Evolutionary conservation across 2,329 filamentous ascomycete species (phyloP).

Genomic region (Claviceps monticola): DNA sequence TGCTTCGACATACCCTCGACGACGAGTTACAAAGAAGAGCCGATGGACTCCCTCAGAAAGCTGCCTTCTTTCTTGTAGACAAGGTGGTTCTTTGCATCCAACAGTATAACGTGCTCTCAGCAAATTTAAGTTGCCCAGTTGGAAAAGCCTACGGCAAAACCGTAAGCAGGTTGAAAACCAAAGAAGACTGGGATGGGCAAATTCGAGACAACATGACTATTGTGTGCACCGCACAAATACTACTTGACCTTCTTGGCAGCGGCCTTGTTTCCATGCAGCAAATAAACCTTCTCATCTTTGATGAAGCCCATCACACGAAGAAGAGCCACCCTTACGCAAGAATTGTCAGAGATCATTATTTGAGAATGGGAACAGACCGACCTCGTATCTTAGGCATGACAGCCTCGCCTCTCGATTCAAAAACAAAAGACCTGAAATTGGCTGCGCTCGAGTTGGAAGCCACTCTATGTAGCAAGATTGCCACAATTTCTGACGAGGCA

Average conservation of each 20-base stretch:
- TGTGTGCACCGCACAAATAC: slow-evolving; percentile 82
- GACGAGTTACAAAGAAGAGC: slow-evolving; percentile 60
- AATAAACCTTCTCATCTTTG: slow-evolving; percentile 85
- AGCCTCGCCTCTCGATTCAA: slow-evolving; percentile 81
- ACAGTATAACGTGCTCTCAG: slow-evolving; percentile 67
- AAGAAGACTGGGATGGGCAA: slow-evolving; percentile 36
- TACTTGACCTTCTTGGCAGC: slow-evolving; percentile 63
- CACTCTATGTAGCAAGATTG: slow-evolving; percentile 69
- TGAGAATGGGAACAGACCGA: slow-evolving; percentile 32
- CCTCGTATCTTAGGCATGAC: slow-evolving; percentile 94
- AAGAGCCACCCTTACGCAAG: slow-evolving; percentile 82
- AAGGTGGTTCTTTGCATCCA: slow-evolving; percentile 85
- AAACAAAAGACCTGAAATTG: slow-evolving; percentile 49
- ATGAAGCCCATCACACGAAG: slow-evolving; percentile 93
- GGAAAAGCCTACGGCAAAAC: slow-evolving; percentile 63
- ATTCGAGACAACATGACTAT: slow-evolving; percentile 61
- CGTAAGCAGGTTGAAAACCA: slow-evolving; percentile 25
- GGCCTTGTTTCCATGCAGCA: slow-evolving; percentile 67
- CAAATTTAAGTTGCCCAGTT: slow-evolving; percentile 66
- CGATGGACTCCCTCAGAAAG: slow-evolving; percentile 42
- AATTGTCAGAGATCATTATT: slow-evolving; percentile 81
- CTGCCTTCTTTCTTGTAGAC: slow-evolving; percentile 81
- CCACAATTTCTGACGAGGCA: slow-evolving; percentile 44
- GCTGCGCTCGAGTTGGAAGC: slow-evolving; percentile 63
- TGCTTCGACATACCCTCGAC: slow-evolving; percentile 64